phyloP scores from a whole-genome alignment of 768 basidiomycete genomes.

The Boletus tomentosulus region DNA sequence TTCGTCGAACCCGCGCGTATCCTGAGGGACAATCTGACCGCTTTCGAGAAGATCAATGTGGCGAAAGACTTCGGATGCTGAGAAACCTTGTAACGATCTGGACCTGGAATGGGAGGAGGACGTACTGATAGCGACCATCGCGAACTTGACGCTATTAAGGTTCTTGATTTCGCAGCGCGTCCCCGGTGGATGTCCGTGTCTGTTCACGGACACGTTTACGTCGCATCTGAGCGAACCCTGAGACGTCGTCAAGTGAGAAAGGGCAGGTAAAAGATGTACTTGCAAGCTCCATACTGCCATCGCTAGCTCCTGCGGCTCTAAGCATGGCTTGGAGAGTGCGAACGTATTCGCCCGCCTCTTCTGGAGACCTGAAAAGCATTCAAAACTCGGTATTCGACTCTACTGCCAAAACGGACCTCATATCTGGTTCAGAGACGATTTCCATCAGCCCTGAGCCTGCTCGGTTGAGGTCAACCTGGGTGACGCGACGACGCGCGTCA shows the following conservation, averaged over 20 bases:
- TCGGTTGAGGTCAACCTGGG: constrained; percentile 83
- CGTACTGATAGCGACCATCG: constrained; percentile 81
- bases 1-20: constrained; percentile 91
- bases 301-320: constrained; percentile 80
- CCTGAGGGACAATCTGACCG: constrained; percentile 56
- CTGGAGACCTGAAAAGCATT: constrained; percentile 52
- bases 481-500: constrained; percentile 45
- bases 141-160: constrained; percentile 84
- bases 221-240: constrained; percentile 95
- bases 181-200: constrained; percentile 55
- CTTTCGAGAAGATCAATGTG: constrained; percentile 59
- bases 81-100: neutral
- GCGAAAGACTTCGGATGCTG: constrained; percentile 78
- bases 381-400: neutral
- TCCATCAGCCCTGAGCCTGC: constrained; percentile 90
- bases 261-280: constrained; percentile 6
- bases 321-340: constrained; percentile 76
- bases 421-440: constrained; percentile 92
- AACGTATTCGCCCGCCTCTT: constrained; percentile 88
- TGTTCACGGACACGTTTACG: constrained; percentile 90
- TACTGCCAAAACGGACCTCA: constrained; percentile 43
- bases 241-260: neutral
- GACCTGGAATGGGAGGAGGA: constrained; percentile 2
- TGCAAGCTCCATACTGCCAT: constrained; percentile 97
- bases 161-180: constrained; percentile 97